These are phyloP conservation scores for Aspergillus sclerotialis DNA, from an alignment of 2,329 filamentous ascomycete genomes.

Conservation along the genomic window DNA sequence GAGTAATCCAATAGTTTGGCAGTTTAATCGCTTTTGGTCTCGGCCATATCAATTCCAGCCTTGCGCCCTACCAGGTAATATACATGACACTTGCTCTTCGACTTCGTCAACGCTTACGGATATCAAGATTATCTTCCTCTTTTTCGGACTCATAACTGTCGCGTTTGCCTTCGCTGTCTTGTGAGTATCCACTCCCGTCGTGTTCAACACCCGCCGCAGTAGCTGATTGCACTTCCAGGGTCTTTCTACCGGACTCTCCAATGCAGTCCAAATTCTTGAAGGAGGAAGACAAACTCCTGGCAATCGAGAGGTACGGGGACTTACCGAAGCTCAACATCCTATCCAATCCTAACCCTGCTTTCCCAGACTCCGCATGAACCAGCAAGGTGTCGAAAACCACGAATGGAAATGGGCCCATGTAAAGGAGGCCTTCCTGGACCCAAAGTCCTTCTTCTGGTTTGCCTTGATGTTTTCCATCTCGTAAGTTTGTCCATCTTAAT, in stretches of 20 bases:
- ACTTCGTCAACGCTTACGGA: neutral
- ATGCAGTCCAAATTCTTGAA: constrained; percentile 53
- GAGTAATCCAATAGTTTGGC: constrained; percentile 28
- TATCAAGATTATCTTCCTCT: constrained; percentile 25
- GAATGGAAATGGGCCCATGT: constrained; percentile 49
- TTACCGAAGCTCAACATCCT: neutral
- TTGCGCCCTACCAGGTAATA: constrained; percentile 46
- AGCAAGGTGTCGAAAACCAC: constrained; percentile 34
- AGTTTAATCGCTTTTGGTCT: constrained; percentile 49
- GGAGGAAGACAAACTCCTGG: constrained; percentile 50
- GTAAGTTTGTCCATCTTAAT: constrained; percentile 18
- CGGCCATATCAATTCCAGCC: constrained; percentile 39
- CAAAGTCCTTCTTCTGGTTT: constrained; percentile 58
- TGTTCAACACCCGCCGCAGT: neutral
- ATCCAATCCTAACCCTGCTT: no score
- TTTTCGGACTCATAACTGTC: constrained; percentile 45
- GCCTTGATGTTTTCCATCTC: constrained; percentile 48
- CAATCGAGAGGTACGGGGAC: constrained; percentile 44
- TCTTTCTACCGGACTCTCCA: constrained; percentile 59
- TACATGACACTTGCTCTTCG: neutral
- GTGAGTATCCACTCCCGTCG: constrained; percentile 13
- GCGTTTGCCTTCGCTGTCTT: constrained; percentile 46
- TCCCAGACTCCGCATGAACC: constrained; percentile 46
- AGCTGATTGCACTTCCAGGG: constrained; percentile 3
- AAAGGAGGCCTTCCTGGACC: constrained; percentile 47